Evolutionary conservation across 768 basidiomycete species (phyloP).

Genomic region (Gyrodon lividus): DNA sequence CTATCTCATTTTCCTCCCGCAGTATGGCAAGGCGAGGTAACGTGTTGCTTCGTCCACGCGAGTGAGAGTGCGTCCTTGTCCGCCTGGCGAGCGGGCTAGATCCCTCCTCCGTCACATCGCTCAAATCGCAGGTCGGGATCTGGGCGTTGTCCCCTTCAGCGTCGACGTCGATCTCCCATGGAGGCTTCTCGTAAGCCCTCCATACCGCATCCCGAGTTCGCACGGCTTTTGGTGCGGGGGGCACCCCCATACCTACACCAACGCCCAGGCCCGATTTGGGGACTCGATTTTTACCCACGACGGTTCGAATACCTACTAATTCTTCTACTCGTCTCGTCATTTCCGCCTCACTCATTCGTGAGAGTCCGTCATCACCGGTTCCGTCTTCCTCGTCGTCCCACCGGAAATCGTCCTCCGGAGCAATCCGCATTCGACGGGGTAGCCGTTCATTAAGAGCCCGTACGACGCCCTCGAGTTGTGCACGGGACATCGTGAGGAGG

Average conservation of each 20-base stretch:
- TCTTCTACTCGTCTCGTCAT: conserved; percentile 59
- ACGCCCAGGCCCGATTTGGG: conserved; percentile 25
- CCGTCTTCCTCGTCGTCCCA: background rate
- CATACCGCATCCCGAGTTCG: conserved; percentile 23
- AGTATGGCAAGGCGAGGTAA: conserved; percentile 22
- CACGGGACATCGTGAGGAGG: conserved; percentile 59
- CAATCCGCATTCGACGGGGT: conserved; percentile 51
- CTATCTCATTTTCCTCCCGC: conserved; percentile 27
- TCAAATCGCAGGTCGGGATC: conserved; percentile 3
- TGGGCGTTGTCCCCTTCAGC: background rate
- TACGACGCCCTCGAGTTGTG: conserved; percentile 53
- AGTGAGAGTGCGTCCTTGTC: conserved; percentile 5
- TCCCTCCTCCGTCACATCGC: conserved; percentile 19
- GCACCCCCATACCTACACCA: conserved; percentile 26
- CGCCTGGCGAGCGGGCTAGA: conserved; percentile 30
- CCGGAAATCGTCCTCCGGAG: conserved; percentile 33
- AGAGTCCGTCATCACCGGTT: conserved; percentile 10
- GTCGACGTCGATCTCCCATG: conserved; percentile 29
- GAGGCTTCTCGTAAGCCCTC: conserved; percentile 15
- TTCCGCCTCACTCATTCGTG: conserved; percentile 36
- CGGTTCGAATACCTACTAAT: conserved; percentile 52
- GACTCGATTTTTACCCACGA: conserved; percentile 31
- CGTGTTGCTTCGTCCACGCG: conserved; percentile 6
- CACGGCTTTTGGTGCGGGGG: conserved; percentile 25
- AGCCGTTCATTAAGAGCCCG: conserved; percentile 53